phyloP scores from a whole-genome alignment of 2,329 filamentous ascomycete genomes.

The Sporothrix luriei region DNA sequence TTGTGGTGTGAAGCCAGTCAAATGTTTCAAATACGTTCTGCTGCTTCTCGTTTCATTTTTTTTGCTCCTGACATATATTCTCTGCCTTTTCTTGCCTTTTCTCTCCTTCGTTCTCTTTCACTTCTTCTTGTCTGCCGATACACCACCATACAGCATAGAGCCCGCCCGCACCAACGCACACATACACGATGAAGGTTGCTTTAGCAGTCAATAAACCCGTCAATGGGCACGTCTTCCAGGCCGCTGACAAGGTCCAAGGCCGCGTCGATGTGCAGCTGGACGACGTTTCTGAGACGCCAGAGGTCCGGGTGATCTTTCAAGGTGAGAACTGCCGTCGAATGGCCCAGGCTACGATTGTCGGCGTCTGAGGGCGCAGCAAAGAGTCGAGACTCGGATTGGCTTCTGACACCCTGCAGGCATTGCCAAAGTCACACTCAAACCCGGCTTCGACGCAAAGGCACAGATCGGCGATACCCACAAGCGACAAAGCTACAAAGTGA shows the following conservation, averaged over 20 bases:
- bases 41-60: not conserved
- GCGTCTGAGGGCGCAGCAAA: no score
- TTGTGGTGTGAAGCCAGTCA: not conserved
- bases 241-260: slow-evolving; percentile 25
- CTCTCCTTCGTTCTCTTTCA: not conserved
- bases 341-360: no score
- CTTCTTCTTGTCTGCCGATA: not conserved
- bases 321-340: not conserved
- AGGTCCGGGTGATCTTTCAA: slow-evolving; percentile 23
- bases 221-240: slow-evolving; percentile 19
- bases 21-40: not conserved
- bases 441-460: slow-evolving; percentile 13
- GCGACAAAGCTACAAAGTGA: not conserved
- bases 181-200: slow-evolving; percentile 28
- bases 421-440: slow-evolving; percentile 17
- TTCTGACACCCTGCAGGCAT: not conserved
- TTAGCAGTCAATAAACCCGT: slow-evolving; percentile 13
- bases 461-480: slow-evolving; percentile 22
- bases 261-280: slow-evolving; percentile 26
- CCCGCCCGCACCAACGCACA: not conserved
- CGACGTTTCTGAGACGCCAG: not conserved
- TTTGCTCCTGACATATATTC: not conserved
- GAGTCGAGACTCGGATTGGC: not conserved
- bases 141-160: no score
- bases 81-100: not conserved